Evolutionary conservation across 2,329 filamentous ascomycete species (phyloP), one percentile per base, ranked within the genome.

Genomic region (Xylariaceae sp.): DNA sequence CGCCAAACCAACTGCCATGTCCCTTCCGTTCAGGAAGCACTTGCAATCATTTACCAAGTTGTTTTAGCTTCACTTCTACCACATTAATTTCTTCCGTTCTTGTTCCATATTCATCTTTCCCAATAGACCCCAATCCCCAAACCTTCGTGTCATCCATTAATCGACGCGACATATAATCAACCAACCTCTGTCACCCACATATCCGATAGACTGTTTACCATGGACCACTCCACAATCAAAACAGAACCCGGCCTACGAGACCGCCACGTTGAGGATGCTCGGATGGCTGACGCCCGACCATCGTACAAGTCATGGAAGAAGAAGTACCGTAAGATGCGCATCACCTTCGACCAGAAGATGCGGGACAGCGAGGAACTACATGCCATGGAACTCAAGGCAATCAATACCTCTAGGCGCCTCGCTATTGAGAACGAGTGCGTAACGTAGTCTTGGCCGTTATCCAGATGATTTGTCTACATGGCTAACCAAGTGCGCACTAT

Each of bases 361-460:
- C 76, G 82, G 41, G 79, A 87, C 50, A 85, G 87, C 60, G 92
- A 94, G 64, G 76, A 81, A 38, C 73, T 92, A 44, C 92, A 92
- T 64, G 79, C 80, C 53, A 74, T 85, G 38, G 88, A 92, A 62
- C 85, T 86, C 61, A 82, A 83, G 63, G 85, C 89, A 24, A 79
- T 84, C 45, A 80, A 83, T 50, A 84, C 87, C 3, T 85, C 88
- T 15, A 88, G 86, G 61, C 77, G 88, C 36, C 74, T 98, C 44
- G 84, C 88, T 40, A 81, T 94, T 54, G 85, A 96, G 66, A 95
- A 95, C 54, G 90, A 97, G 89, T 95, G n/a, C n/a, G n/a, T n/a
- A n/a, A n/a, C n/a, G n/a, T n/a, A n/a, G n/a, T n/a, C n/a, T n/a
- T n/a, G n/a, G n/a, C n/a, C n/a, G n/a, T n/a, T n/a, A n/a, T n/a